Evolutionary conservation across 768 basidiomycete species (phyloP).

Genomic region (Obba rivulosa): DNA sequence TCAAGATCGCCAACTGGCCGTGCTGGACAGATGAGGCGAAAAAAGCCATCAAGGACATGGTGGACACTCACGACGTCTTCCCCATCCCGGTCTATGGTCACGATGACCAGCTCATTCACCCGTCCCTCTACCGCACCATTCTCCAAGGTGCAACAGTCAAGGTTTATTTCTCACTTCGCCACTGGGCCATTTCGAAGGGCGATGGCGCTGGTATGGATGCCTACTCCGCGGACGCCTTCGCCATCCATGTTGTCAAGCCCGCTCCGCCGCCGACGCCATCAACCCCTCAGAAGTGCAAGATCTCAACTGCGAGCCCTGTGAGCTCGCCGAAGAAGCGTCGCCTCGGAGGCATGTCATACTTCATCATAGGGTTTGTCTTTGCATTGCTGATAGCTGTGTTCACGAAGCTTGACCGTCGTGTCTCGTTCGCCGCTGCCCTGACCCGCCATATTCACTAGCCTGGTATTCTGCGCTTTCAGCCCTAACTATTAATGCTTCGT

Average conservation of each 20-base stretch:
- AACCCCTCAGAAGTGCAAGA: neutral
- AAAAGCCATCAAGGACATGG: neutral
- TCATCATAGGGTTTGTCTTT: too few relatives aligned
- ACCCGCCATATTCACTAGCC: too few relatives aligned
- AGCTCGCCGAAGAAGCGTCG: too few relatives aligned
- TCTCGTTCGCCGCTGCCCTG: too few relatives aligned
- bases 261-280: neutral
- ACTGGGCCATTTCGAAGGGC: neutral
- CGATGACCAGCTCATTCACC: neutral
- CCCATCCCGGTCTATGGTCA: neutral
- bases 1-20: neutral
- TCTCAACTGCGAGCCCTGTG: neutral
- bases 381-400: too few relatives aligned
- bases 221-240: neutral
- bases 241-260: neutral
- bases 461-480: too few relatives aligned
- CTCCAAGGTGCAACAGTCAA: neutral
- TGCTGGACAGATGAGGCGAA: neutral
- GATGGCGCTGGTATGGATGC: neutral
- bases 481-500: too few relatives aligned
- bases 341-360: too few relatives aligned
- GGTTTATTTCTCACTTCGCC: neutral
- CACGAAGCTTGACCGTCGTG: too few relatives aligned
- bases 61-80: neutral
- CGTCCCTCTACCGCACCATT: neutral